Conservation (phyloP, 768 basidiomycete genomes). For the Boletus pseudopeckii region DNA sequence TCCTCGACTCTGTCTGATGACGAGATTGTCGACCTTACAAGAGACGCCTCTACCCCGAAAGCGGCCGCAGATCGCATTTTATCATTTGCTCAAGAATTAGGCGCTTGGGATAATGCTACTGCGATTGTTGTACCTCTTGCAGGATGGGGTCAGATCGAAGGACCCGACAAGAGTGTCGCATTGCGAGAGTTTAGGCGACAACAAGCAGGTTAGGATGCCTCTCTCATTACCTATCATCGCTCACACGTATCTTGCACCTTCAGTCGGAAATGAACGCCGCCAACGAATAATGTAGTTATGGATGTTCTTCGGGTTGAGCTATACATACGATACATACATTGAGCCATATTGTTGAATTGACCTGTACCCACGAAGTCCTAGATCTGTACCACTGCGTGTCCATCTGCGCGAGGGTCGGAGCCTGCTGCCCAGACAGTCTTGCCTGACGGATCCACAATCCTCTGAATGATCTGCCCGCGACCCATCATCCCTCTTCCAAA, state of each 20-base stretch:
- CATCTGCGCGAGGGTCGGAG: slow-evolving; percentile 85
- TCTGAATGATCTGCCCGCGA: slow-evolving; percentile 89
- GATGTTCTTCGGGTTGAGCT: neutral
- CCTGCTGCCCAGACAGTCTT: slow-evolving; percentile 92
- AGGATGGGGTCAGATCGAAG: slow-evolving; percentile 84
- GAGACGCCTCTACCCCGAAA: slow-evolving; percentile 67
- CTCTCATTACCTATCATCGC: neutral
- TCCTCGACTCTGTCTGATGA: slow-evolving; percentile 89
- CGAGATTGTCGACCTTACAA: slow-evolving; percentile 88
- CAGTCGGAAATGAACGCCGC: slow-evolving; percentile 66
- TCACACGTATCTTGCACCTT: slow-evolving; percentile 3
- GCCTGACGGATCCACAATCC: slow-evolving; percentile 60
- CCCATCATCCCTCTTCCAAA: slow-evolving; percentile 67
- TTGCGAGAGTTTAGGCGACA: slow-evolving; percentile 75
- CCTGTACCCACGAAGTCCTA: slow-evolving; percentile 29
- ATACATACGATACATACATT: slow-evolving; percentile 2
- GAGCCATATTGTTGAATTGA: neutral
- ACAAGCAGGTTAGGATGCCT: slow-evolving; percentile 50
- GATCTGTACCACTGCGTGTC: slow-evolving; percentile 84
- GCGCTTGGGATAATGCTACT: slow-evolving; percentile 84
- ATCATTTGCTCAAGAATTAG: slow-evolving; percentile 82
- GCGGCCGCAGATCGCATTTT: slow-evolving; percentile 81
- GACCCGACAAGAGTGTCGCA: slow-evolving; percentile 77
- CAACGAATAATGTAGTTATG: slow-evolving; percentile 50
- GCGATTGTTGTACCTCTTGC: slow-evolving; percentile 87